Percentiles rank a stretch among this genome's conserved stretches.
phyloP scores from a whole-genome alignment of 345 rosid genomes.

The Laguncularia racemosa region DNA sequence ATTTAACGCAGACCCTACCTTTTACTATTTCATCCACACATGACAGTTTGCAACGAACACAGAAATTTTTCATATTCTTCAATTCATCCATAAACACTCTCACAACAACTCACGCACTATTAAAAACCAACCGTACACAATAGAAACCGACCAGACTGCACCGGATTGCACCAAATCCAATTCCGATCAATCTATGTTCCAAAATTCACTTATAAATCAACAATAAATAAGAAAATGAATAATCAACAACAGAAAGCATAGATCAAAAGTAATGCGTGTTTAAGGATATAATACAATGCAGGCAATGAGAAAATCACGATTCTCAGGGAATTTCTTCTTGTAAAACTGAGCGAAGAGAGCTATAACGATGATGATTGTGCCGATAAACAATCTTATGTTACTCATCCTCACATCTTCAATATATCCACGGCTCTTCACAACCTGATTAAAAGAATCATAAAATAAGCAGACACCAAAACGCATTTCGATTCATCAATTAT shows the following conservation, averaged over 20 bases:
- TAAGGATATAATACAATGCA: constrained; percentile 95
- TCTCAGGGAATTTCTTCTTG: constrained; percentile 98
- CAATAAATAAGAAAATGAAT: neutral
- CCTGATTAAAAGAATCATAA: constrained; percentile 20
- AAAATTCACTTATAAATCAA: neutral
- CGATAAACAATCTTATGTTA: constrained; percentile 65
- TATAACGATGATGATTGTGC: constrained; percentile 53
- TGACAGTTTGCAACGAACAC: too few relatives aligned
- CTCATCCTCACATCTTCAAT: constrained; percentile 84
- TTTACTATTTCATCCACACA: too few relatives aligned
- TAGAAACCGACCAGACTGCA: too few relatives aligned
- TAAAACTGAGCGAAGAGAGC: constrained; percentile 97
- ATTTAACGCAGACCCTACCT: too few relatives aligned
- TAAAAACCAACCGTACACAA: too few relatives aligned
- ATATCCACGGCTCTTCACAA: constrained; percentile 76
- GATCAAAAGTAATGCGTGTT: neutral
- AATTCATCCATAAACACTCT: too few relatives aligned
- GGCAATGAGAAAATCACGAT: constrained; percentile 66
- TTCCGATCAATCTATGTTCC: too few relatives aligned
- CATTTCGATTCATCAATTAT: neutral
- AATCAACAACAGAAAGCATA: neutral
- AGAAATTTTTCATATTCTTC: too few relatives aligned
- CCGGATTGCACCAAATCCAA: too few relatives aligned
- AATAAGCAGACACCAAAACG: neutral
- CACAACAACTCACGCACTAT: too few relatives aligned